phyloP scores from a whole-genome alignment of 1,284 basidiomycete species.

The Heterobasidion annosum region DNA sequence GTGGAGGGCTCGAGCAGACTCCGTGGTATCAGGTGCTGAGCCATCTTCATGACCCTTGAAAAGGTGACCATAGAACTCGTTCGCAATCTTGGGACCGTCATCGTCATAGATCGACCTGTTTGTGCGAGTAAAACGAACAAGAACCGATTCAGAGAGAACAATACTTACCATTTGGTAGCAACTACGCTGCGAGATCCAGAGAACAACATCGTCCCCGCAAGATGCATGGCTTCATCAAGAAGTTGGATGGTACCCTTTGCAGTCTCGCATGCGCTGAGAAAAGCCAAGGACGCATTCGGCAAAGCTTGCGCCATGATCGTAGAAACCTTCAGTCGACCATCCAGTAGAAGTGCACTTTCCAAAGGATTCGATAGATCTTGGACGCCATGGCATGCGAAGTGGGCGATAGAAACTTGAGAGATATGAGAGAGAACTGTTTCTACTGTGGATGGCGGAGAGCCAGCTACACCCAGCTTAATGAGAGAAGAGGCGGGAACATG shows the following conservation, averaged over 20 bases:
- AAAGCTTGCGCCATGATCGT: not conserved
- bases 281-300: not conserved
- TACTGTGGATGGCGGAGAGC: not conserved
- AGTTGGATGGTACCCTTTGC: not conserved
- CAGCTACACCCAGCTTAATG: constrained; percentile 9
- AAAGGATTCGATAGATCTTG: not conserved
- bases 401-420: not conserved
- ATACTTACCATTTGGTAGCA: not conserved
- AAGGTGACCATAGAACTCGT: not conserved
- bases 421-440: no score
- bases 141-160: no score
- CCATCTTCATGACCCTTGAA: not conserved
- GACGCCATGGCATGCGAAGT: not conserved
- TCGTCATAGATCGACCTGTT: not conserved
- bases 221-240: not conserved
- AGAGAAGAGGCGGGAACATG: not conserved
- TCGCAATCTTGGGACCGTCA: not conserved
- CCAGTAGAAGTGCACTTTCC: not conserved
- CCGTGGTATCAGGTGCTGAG: not conserved
- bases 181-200: not conserved
- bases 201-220: not conserved
- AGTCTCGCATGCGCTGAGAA: not conserved
- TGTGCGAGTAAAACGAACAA: no score
- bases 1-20: not conserved
- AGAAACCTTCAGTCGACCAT: not conserved